A percentile compares a stretch with the other conserved stretches of the same genome.
phyloP scores from a whole-genome alignment of 192 early-diverging fungal species.

The Gonapodya sp. region DNA sequence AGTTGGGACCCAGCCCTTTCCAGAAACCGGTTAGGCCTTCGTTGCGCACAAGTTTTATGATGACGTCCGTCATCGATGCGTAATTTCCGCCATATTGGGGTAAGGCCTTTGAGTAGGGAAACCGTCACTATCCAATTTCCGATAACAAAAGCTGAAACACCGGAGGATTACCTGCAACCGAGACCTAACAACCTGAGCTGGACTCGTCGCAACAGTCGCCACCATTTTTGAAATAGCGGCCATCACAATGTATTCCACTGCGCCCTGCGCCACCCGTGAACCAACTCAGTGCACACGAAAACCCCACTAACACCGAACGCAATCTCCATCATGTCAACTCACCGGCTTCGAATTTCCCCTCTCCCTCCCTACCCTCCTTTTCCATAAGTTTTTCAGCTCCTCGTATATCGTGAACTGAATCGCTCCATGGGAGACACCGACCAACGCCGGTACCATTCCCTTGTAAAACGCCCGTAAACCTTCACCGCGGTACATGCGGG shows the following conservation, averaged over 20 bases:
- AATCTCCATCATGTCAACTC: not conserved
- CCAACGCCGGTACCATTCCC: slow-evolving; percentile 74
- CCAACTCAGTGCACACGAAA: not conserved
- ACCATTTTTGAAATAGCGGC: slow-evolving; percentile 77
- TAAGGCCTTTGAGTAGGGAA: not conserved
- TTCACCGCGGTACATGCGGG: slow-evolving; percentile 48
- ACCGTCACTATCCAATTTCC: too few relatives aligned
- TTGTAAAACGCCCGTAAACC: slow-evolving; percentile 66
- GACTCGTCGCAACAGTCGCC: slow-evolving; percentile 83
- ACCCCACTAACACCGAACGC: not conserved
- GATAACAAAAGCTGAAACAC: too few relatives aligned
- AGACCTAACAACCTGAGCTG: slow-evolving; percentile 81
- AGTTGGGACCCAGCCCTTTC: slow-evolving; percentile 80
- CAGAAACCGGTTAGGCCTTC: slow-evolving; percentile 82
- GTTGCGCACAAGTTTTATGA: slow-evolving; percentile 17
- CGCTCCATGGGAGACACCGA: slow-evolving; percentile 93
- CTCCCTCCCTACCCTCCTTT: slow-evolving; percentile 4
- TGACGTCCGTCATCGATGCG: not conserved
- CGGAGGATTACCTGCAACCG: slow-evolving; percentile 69
- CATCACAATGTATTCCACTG: slow-evolving; percentile 70
- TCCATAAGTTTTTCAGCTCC: slow-evolving; percentile 80
- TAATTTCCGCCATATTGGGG: not conserved
- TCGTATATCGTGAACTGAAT: slow-evolving; percentile 99
- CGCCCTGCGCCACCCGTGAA: not conserved
- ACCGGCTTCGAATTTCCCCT: not conserved